These are phyloP conservation scores for Diaporthe vexans DNA, from an alignment of 2,329 filamentous ascomycete genomes.

Conservation along the genomic window DNA sequence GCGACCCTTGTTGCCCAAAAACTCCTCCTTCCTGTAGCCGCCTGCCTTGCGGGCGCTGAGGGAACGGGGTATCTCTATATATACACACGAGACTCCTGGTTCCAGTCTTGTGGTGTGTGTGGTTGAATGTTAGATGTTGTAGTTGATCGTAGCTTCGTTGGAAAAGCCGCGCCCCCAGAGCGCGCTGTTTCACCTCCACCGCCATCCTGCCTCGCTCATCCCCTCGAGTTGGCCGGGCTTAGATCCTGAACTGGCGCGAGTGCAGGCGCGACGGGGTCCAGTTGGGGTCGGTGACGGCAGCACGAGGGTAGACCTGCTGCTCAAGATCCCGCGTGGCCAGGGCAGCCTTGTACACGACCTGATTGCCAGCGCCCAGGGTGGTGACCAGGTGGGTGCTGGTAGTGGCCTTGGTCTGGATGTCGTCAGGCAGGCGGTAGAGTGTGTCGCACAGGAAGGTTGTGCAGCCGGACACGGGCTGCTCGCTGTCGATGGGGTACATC, in stretches of 20 bases:
- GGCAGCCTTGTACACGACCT: conserved; percentile 42
- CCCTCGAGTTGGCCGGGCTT: not conserved
- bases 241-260: conserved; percentile 22
- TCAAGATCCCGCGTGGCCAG: conserved; percentile 33
- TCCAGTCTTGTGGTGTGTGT: conserved; percentile 4
- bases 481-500: conserved; percentile 52
- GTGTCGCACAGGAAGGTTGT: conserved; percentile 58
- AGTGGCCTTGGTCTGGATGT: conserved; percentile 69
- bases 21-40: conserved; percentile 37
- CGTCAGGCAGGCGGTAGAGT: conserved; percentile 67
- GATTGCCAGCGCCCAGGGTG: conserved; percentile 59
- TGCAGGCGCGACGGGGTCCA: conserved; percentile 35
- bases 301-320: conserved; percentile 38
- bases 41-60: conserved; percentile 31
- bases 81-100: conserved; percentile 14
- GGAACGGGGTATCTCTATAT: conserved; percentile 39
- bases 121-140: conserved; percentile 34
- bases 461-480: conserved; percentile 56
- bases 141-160: conserved; percentile 41
- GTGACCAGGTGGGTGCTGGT: conserved; percentile 63
- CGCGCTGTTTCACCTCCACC: conserved; percentile 36
- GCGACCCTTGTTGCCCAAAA: conserved; percentile 27
- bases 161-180: conserved; percentile 40
- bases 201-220: conserved; percentile 12
- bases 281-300: conserved; percentile 39